Evolutionary conservation across 768 basidiomycete genomes (phyloP).

Genomic region (Suillus lakei): DNA sequence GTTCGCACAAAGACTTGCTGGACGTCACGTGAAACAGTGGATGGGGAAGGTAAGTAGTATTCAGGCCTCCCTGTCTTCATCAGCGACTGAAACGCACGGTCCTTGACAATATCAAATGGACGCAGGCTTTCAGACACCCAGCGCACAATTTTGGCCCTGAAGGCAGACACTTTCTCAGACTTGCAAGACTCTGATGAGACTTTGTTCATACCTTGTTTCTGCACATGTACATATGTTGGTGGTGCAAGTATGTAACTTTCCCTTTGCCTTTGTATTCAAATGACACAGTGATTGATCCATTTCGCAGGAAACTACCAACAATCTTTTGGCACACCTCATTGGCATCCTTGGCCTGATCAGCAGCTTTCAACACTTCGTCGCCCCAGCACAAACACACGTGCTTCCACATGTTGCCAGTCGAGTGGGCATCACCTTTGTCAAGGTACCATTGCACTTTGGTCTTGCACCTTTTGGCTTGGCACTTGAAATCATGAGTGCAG

Average conservation of each 20-base stretch:
- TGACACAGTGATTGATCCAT: slow-evolving; percentile 27
- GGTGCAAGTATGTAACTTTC: slow-evolving; percentile 38
- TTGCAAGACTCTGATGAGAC: too few species aligned
- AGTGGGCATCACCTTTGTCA: background rate
- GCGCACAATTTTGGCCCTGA: too few species aligned
- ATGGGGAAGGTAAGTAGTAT: too few species aligned
- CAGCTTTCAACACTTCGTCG: slow-evolving; percentile 29
- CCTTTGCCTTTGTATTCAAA: slow-evolving; percentile 36
- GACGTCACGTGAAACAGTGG: too few species aligned
- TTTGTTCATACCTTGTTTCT: slow-evolving; percentile 24
- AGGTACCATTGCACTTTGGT: background rate
- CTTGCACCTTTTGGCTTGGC: background rate
- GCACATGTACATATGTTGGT: slow-evolving; percentile 26
- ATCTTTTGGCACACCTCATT: slow-evolving; percentile 18
- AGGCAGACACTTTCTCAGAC: too few species aligned
- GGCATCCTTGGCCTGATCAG: background rate
- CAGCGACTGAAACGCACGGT: too few species aligned
- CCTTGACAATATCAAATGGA: too few species aligned
- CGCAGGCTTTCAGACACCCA: too few species aligned
- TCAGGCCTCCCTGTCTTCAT: too few species aligned
- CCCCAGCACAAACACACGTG: slow-evolving; percentile 41
- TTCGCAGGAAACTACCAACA: slow-evolving; percentile 27
- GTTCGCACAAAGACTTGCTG: too few species aligned
- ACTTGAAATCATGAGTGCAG: background rate
- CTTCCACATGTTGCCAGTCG: slow-evolving; percentile 34